Conservation (phyloP, 176 grass and related monocot genomes). For the Oryza glaberrima region DNA sequence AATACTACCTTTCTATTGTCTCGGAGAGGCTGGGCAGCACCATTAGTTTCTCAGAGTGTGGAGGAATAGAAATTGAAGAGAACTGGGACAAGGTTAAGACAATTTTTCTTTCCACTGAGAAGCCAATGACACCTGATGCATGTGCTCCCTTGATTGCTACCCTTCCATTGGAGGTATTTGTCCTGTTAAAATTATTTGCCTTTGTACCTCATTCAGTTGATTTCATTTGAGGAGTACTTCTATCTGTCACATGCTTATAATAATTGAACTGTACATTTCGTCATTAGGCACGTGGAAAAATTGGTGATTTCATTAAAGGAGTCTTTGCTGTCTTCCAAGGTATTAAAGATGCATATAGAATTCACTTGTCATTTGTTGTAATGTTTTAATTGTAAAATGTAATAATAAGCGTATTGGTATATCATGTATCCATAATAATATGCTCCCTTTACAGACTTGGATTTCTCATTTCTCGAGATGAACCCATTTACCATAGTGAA, state of each 20-base stretch:
- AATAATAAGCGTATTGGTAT: neutral
- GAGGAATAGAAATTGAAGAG: slow-evolving; percentile 93
- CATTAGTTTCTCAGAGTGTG: slow-evolving; percentile 95
- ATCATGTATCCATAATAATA: slow-evolving; percentile 5
- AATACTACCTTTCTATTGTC: slow-evolving; percentile 85
- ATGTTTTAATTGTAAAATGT: neutral
- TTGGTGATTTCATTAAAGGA: slow-evolving; percentile 82
- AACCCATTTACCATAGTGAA: slow-evolving; percentile 94
- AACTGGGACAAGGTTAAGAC: slow-evolving; percentile 99
- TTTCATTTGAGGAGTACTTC: neutral
- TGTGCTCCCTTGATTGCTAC: slow-evolving; percentile 86
- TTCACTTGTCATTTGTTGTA: slow-evolving; percentile 9
- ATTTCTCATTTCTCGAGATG: slow-evolving; percentile 98
- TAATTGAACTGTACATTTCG: neutral
- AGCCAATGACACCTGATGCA: slow-evolving; percentile 63
- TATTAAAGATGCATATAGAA: slow-evolving; percentile 22
- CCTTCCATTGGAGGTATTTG: slow-evolving; percentile 81
- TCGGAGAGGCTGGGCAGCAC: slow-evolving; percentile 85
- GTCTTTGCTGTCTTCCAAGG: slow-evolving; percentile 95
- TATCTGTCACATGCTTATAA: neutral
- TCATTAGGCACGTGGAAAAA: slow-evolving; percentile 73
- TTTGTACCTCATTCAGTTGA: neutral
- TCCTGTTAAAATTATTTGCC: neutral
- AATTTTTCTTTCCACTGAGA: slow-evolving; percentile 76
- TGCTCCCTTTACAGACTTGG: slow-evolving; percentile 62